Evolutionary conservation across 1,284 basidiomycete species (phyloP), one percentile per base, ranked within the genome.

Genomic region (Leccinum huronense): DNA sequence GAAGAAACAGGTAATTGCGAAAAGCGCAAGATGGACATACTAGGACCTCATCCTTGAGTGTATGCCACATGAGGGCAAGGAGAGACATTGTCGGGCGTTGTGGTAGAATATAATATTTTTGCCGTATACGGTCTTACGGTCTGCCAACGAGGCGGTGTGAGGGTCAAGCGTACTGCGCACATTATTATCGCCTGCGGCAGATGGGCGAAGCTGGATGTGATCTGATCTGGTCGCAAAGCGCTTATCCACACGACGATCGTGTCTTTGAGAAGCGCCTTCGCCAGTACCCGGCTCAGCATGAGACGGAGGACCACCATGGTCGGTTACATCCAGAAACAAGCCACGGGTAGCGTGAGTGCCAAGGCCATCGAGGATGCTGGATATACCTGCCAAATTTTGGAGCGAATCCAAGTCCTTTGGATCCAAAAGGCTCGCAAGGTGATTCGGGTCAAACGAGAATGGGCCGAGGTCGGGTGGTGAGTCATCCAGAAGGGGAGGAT

Each of bases 21-120:
- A 58, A 56, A 40, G 40, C 2, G 72, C 9, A 13, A 27, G 1
- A 10, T 40, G 9, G 31, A 83, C 90, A 70, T 68, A 93, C 92
- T 77, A 98, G 79, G 69, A 98, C 93, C 81, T 96, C 97, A 79
- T 98, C 97, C 79, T 97, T 94, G 73, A 98, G 81, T 2, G 97
- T 95, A 40, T 92, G 79, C 92, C 92, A 97, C 94, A 98, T 98
- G 48, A 99, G 84, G 68, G 84, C 80, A 55, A 95, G 80, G 81
- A 23, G 23, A 33, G 85, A 86, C 80, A 97, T 98, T 68, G 86
- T 87, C 63, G 86, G 83, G 53, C 93, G 86, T 5, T 80, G 79
- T 1, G 97, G 97, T 1, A 98, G 81, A 23, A 23, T 23, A 23
- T 23, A 33, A 90, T 75, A 73, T 99, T 99, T 66, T 82, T 79